These are phyloP conservation scores for Ilyonectria sp. DNA, from an alignment of 2,329 filamentous ascomycete species.

Conservation along the genomic window DNA sequence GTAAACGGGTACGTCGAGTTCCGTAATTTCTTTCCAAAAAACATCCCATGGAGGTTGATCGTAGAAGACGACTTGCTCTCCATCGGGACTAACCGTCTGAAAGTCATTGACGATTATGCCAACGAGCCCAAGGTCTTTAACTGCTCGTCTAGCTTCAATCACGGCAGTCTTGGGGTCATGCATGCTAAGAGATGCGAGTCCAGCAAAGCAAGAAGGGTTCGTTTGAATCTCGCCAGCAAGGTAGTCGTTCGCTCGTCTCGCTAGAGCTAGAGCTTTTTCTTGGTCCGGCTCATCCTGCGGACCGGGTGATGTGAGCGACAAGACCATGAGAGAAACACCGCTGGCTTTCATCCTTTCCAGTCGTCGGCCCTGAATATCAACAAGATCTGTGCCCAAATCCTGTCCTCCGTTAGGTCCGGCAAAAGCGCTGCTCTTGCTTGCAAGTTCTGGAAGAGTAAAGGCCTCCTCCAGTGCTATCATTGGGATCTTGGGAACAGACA, in stretches of 20 bases:
- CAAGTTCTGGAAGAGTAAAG: conserved; percentile 5
- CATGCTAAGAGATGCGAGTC: conserved; percentile 7
- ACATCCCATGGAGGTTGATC: conserved; percentile 1
- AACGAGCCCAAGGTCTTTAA: background rate
- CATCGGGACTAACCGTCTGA: background rate
- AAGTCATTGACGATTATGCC: conserved; percentile 4
- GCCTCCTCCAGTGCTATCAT: conserved; percentile 2
- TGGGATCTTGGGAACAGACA: background rate
- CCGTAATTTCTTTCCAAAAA: background rate
- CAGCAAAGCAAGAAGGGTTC: background rate
- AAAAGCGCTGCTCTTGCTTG: background rate
- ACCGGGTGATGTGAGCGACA: background rate
- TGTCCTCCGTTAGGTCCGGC: background rate
- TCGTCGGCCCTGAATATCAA: background rate
- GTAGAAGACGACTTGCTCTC: conserved; percentile 1
- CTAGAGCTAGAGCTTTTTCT: background rate
- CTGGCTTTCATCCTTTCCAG: conserved; percentile 2
- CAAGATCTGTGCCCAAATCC: background rate
- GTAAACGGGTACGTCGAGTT: conserved; percentile 8
- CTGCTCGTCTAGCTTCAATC: background rate
- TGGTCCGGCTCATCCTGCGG: conserved; percentile 1
- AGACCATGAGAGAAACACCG: background rate
- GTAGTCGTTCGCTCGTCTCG: conserved; percentile 1
- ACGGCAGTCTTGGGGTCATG: background rate
- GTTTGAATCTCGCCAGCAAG: background rate